Percentiles rank a stretch among this genome's conserved stretches.
These are phyloP conservation scores for Russula lepida DNA, from an alignment of 768 basidiomycete genomes.

Conservation along the genomic window DNA sequence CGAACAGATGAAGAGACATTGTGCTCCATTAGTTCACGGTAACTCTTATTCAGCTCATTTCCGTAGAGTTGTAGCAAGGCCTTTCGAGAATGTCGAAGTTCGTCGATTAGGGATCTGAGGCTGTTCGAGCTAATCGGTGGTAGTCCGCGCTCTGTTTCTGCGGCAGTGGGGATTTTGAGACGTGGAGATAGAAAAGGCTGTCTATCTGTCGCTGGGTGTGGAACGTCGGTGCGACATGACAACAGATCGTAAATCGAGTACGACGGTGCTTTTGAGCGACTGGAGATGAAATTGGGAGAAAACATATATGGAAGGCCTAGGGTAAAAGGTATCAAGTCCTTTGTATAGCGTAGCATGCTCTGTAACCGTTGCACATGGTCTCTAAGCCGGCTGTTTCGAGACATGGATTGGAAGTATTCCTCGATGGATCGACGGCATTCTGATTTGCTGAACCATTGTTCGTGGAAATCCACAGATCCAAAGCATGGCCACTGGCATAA, in stretches of 20 bases:
- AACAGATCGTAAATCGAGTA: background rate
- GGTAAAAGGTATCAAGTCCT: background rate
- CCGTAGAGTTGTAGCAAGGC: conserved; percentile 1
- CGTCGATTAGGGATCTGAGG: background rate
- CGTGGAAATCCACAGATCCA: background rate
- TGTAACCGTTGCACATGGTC: conserved; percentile 1
- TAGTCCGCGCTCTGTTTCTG: background rate
- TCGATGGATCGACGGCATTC: background rate
- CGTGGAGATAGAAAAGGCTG: background rate
- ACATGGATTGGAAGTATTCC: background rate
- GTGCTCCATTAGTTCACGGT: background rate
- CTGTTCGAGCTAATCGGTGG: background rate
- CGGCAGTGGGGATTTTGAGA: too few relatives aligned
- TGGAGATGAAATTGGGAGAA: background rate
- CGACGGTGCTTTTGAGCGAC: background rate
- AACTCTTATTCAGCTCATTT: background rate
- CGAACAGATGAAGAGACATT: background rate
- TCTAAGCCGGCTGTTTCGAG: background rate
- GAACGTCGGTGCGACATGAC: background rate
- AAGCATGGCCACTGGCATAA: background rate
- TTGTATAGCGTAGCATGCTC: background rate
- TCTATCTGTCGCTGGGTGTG: background rate
- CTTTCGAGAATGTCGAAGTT: background rate
- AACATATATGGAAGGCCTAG: background rate
- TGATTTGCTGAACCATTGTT: background rate